phyloP scores from a whole-genome alignment of 257 asterid genomes.

The Sherardia arvensis region DNA sequence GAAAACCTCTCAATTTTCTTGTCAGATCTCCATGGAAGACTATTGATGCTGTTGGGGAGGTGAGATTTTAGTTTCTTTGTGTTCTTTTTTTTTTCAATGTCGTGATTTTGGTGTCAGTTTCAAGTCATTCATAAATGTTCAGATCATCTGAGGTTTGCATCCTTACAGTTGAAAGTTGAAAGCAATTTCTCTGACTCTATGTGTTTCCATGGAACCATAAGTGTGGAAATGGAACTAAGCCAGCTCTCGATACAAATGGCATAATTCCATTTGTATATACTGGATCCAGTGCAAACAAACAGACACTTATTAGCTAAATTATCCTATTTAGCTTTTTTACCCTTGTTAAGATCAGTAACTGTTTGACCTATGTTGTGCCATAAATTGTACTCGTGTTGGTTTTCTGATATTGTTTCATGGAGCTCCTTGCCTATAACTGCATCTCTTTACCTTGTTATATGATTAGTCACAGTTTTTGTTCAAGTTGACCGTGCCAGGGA shows the following conservation, averaged over 20 bases:
- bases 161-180: not conserved
- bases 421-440: not conserved
- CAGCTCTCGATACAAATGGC: not conserved
- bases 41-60: conserved; percentile 77
- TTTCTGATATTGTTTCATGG: not conserved
- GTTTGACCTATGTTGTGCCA: not conserved
- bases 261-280: not conserved
- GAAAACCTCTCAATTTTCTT: conserved; percentile 60
- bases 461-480: not conserved
- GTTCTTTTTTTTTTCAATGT: not conserved
- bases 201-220: not conserved
- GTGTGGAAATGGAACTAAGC: not conserved
- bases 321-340: not conserved
- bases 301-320: no score
- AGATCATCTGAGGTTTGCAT: not conserved
- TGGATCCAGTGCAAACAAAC: not conserved
- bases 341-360: not conserved
- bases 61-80: conserved; percentile 24
- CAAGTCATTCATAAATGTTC: not conserved
- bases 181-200: not conserved
- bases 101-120: conserved; percentile 1
- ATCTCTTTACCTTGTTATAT: not conserved
- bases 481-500: not conserved
- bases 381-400: not conserved
- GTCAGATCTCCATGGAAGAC: conserved; percentile 99